These are phyloP conservation scores for Fusarium sp. DNA, from an alignment of 2,329 filamentous ascomycete genomes.

Conservation along the genomic window DNA sequence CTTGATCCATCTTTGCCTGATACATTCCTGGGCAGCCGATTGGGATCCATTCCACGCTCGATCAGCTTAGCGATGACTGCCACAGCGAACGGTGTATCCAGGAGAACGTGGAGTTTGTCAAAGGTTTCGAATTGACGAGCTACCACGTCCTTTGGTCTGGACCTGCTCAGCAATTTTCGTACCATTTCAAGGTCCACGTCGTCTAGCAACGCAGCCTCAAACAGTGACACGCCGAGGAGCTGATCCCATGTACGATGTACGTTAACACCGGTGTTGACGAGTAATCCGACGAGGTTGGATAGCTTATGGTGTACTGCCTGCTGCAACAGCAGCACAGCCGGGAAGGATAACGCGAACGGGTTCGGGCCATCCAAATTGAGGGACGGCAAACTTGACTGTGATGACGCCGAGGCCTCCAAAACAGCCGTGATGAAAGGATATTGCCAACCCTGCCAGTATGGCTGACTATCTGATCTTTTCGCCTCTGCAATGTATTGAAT, in stretches of 20 bases:
- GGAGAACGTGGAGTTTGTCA: constrained; percentile 4
- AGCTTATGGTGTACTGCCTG: constrained; percentile 15
- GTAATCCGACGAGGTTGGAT: constrained; percentile 11
- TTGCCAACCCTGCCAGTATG: constrained; percentile 29
- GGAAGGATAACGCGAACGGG: constrained; percentile 10
- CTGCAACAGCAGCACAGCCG: constrained; percentile 22
- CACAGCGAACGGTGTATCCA: background rate
- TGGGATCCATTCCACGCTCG: constrained; percentile 30
- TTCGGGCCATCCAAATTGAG: background rate
- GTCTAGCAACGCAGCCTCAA: constrained; percentile 26
- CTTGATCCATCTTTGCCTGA: background rate
- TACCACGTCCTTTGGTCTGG: constrained; percentile 16
- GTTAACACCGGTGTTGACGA: constrained; percentile 27
- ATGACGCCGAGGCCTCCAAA: background rate
- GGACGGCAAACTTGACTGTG: background rate
- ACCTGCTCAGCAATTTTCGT: constrained; percentile 17
- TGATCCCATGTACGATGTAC: constrained; percentile 11
- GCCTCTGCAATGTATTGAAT: constrained; percentile 22
- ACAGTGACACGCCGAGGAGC: constrained; percentile 11
- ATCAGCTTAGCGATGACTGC: constrained; percentile 21
- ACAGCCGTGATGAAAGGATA: constrained; percentile 23
- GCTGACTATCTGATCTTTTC: background rate
- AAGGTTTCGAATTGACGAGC: constrained; percentile 30
- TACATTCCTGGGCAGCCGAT: constrained; percentile 4
- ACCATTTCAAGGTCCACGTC: constrained; percentile 17